These are phyloP conservation scores for Suillus decipiens DNA, from an alignment of 768 basidiomycete species.

Conservation along the genomic window DNA sequence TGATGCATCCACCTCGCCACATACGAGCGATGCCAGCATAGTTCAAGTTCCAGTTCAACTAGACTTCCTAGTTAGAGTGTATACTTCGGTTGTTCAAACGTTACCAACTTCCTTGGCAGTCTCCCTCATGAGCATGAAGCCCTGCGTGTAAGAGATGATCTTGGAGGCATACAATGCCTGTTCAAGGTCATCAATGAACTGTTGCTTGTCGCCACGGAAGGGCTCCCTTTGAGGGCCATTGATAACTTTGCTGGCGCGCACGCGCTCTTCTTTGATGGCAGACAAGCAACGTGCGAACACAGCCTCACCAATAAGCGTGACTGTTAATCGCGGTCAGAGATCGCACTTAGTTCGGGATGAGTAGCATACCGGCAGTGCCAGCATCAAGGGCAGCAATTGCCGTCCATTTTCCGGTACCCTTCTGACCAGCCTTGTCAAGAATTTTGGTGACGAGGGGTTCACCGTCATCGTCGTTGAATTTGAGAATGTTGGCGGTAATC, in stretches of 20 bases:
- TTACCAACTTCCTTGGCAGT: conserved; percentile 84
- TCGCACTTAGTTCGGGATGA: conserved; percentile 12
- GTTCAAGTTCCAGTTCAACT: conserved; percentile 91
- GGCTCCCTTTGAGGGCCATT: conserved; percentile 88
- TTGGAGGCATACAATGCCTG: conserved; percentile 99
- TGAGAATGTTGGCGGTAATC: conserved; percentile 95
- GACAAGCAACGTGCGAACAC: conserved; percentile 99
- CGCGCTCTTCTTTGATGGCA: conserved; percentile 94
- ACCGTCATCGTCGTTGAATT: conserved; percentile 96
- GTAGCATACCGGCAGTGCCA: conserved; percentile 71
- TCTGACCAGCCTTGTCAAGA: conserved; percentile 95
- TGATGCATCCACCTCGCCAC: conserved; percentile 99
- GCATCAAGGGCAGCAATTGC: conserved; percentile 95
- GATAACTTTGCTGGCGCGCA: conserved; percentile 88
- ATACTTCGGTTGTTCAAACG: background rate
- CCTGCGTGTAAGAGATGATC: conserved; percentile 99
- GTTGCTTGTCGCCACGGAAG: conserved; percentile 97
- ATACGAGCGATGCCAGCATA: conserved; percentile 97
- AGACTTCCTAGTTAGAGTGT: conserved; percentile 9
- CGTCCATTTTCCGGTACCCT: conserved; percentile 99
- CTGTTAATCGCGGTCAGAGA: conserved; percentile 40
- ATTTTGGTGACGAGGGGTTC: conserved; percentile 91
- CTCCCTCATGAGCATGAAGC: conserved; percentile 99
- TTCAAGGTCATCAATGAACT: conserved; percentile 99
- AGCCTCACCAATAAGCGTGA: conserved; percentile 98